Base-by-base conservation (phyloP, 2,329 filamentous ascomycete species). In the Sporothrix pallida region DNA sequence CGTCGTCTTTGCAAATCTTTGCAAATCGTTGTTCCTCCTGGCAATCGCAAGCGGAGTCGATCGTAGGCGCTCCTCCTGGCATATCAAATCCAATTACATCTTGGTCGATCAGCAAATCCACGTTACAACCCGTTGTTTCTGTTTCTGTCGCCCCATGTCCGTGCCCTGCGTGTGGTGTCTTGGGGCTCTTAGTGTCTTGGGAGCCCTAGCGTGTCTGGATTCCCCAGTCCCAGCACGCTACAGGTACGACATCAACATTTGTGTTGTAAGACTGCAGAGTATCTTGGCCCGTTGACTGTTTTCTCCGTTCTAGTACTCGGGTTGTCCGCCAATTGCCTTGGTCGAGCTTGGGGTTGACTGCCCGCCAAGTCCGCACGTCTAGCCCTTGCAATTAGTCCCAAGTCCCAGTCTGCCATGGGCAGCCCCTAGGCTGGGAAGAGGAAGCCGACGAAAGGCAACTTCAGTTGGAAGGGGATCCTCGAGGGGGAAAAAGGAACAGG, bases 111-210 rank as follows among this genome's bases (percentile, higher is more conserved):
- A 68, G 46, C 46, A 67, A 67, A 50, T 68, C 46, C 65, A 68
- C 46, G 65, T 52, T 68, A 37, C 65, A 68, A 68, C 65, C 65
- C 65, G 65, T 68, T 68, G 15, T 68, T 68, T 68, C 65, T 52
- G 62, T 67, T 67, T 67, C 62, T 67, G 62, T 52, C 65, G n/a
- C 63, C 63, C 46, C 65, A 52, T 52, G 65, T 68, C 65, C 46
- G 65, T 68, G 46, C 62, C 62, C 62, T 67, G 62, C n/a, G 62
- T 48, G 13, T 44, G n/a, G 62, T 67, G 62, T 67, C 62, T 65
- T 46, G 60, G 60, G n/a, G 10, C 17, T 65, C 42, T 65, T 23
- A 44, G 17, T 63, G 60, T 63, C 37, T 63, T 42, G 9, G 62
- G 62, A 65, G 62, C 60, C 37, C 60, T 65, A 65, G 60, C 60